Conservation (phyloP, 2,329 filamentous ascomycete genomes). For the Nothomitra cinnamomea region DNA sequence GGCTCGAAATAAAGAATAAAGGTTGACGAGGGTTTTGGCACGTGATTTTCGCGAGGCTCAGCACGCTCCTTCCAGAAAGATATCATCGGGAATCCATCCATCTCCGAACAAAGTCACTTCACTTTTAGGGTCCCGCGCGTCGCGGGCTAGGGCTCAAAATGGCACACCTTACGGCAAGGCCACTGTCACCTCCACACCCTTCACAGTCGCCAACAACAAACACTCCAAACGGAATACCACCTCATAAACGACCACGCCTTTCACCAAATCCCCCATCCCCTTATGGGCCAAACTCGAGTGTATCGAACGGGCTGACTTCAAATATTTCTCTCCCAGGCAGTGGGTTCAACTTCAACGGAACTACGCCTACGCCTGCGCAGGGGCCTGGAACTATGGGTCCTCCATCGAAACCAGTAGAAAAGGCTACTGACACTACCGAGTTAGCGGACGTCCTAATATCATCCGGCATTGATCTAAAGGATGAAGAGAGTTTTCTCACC, state of each 20-base stretch:
- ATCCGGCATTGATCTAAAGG: constrained; percentile 72
- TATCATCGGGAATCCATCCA: not conserved
- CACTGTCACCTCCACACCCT: constrained; percentile 4
- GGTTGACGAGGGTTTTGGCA: not conserved
- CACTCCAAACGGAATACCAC: constrained; percentile 32
- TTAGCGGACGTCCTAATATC: constrained; percentile 69
- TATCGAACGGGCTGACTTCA: constrained; percentile 9
- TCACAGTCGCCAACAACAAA: constrained; percentile 10
- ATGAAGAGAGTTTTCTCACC: constrained; percentile 70
- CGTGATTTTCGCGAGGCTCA: not conserved
- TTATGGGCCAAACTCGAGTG: constrained; percentile 23
- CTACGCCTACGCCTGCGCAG: constrained; percentile 23
- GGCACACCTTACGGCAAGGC: constrained; percentile 3
- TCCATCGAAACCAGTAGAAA: constrained; percentile 38
- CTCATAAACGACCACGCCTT: constrained; percentile 55
- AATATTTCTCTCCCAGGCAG: constrained; percentile 28
- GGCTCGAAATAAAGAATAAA: not conserved
- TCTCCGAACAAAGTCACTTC: not conserved
- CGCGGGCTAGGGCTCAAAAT: not conserved
- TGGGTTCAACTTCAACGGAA: constrained; percentile 18
- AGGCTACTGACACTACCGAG: constrained; percentile 44
- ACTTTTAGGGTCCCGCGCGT: not conserved
- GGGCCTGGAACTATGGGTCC: constrained; percentile 40
- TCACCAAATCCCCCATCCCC: constrained; percentile 54
- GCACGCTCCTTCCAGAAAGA: not conserved